Evolutionary conservation across 1,139 yeast genomes (phyloP).

Genomic region (Casaregolazyma lundiana): DNA sequence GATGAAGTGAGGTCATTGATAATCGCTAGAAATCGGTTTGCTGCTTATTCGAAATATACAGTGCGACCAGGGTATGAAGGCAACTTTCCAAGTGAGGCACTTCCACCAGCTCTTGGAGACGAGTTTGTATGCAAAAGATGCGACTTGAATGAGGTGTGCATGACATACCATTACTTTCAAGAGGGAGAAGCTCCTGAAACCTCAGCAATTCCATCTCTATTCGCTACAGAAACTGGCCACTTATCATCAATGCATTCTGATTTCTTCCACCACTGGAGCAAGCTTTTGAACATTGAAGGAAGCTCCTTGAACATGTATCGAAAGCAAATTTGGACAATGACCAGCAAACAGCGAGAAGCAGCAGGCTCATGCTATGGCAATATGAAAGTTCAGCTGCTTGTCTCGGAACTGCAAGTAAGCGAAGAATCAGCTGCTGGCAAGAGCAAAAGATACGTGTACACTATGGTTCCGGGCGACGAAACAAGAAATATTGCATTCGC

Average conservation of each 20-base stretch:
- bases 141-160: slow-evolving; percentile 56
- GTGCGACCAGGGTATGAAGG: slow-evolving; percentile 8
- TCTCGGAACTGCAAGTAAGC: slow-evolving; percentile 11
- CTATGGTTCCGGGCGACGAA: slow-evolving; percentile 14
- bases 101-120: slow-evolving; percentile 60
- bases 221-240: slow-evolving; percentile 49
- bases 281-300: slow-evolving; percentile 70
- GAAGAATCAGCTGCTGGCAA: slow-evolving; percentile 8
- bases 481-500: slow-evolving; percentile 16
- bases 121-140: slow-evolving; percentile 63
- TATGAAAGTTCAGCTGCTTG: slow-evolving; percentile 16
- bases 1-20: slow-evolving; percentile 61
- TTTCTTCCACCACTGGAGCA: slow-evolving; percentile 72
- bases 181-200: slow-evolving; percentile 52
- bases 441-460: slow-evolving; percentile 16
- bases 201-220: slow-evolving; percentile 9
- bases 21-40: slow-evolving; percentile 66
- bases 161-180: slow-evolving; percentile 57
- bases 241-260: slow-evolving; percentile 42
- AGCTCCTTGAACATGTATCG: slow-evolving; percentile 48
- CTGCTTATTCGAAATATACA: slow-evolving; percentile 48
- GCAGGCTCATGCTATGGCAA: slow-evolving; percentile 54
- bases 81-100: slow-evolving; percentile 22
- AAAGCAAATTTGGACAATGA: slow-evolving; percentile 65
- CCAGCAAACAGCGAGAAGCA: slow-evolving; percentile 57